These are phyloP conservation scores for Triticum dicoccoides DNA, from an alignment of 176 grass and related monocot species.

Conservation along the genomic window DNA sequence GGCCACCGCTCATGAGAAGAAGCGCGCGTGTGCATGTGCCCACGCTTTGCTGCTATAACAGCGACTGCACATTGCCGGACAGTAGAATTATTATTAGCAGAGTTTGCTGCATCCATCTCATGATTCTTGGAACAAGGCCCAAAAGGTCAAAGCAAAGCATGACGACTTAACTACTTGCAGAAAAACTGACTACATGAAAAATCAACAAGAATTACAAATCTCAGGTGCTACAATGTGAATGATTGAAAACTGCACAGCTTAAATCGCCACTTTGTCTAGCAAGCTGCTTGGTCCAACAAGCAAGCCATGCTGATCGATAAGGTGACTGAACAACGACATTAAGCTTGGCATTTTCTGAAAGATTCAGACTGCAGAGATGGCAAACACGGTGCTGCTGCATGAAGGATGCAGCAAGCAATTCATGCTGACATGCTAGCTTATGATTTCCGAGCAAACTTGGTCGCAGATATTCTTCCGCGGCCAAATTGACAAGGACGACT, in stretches of 20 bases:
- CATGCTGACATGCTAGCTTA: conserved; percentile 16
- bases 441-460: not conserved
- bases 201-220: not conserved
- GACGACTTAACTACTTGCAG: not conserved
- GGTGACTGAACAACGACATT: conserved; percentile 3
- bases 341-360: not conserved
- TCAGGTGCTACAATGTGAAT: not conserved
- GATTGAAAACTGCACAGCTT: not conserved
- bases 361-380: not conserved
- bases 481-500: conserved; percentile 7
- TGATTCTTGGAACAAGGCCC: not conserved
- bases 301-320: not conserved
- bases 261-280: not conserved
- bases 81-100: conserved; percentile 3
- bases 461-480: not conserved
- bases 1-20: not conserved
- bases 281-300: not conserved
- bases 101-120: conserved; percentile 20
- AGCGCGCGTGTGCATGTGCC: conserved; percentile 15
- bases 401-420: not conserved
- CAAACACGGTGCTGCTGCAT: not conserved
- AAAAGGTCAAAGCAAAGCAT: not conserved
- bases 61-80: conserved; percentile 22
- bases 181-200: not conserved
- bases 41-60: conserved; percentile 27